Evolutionary conservation across 352 stramenopile species (phyloP), one percentile per base, ranked within the genome.

Genomic region (Aphanomyces astaci): DNA sequence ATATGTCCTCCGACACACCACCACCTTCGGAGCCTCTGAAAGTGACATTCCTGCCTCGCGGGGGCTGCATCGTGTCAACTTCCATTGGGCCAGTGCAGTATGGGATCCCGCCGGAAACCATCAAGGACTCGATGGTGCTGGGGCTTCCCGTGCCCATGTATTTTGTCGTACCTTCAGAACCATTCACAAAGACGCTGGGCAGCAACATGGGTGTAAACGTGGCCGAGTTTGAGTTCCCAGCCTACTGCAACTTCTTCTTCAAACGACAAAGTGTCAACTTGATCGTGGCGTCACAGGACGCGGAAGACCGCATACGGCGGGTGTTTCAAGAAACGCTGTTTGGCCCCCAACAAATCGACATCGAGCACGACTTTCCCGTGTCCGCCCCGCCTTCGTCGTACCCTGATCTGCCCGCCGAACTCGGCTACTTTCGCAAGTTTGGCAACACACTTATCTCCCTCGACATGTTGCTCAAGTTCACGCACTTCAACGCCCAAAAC

Each of bases 211-310:
- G 94, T 46, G 89, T 98, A 11, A 98, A 98, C 73, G 82, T 98
- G 19, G 94, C 93, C 22, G 95, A 98, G 73, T 98, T 98, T 72
- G 95, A 98, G 81, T 98, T 98, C 73, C 95, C 95, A 5, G 94
- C 90, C 4, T 98, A 98, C 71, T 98, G 96, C 75, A 98, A 98
- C 73, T 98, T 98, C 75, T 98, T 98, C 75, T 93, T 95, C 74
- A 93, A 94, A 66, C 72, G 82, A 2, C 85, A 94, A 64, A 89
- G 81, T 59, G 79, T 96, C 5, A 95, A 95, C 62, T 79, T 96
- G 24, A 88, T 96, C 55, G 87, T 95, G 40, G 76, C 78, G 4
- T 92, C 82, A 2, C 71, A 74, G 40, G 87, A 94, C 28, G 84
- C 92, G 9, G 87, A 95, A 72, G 65, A 76, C 17, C 81, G 87